Base-by-base conservation (phyloP, 1,284 basidiomycete species). In the Microbotryomycetes sp. region DNA sequence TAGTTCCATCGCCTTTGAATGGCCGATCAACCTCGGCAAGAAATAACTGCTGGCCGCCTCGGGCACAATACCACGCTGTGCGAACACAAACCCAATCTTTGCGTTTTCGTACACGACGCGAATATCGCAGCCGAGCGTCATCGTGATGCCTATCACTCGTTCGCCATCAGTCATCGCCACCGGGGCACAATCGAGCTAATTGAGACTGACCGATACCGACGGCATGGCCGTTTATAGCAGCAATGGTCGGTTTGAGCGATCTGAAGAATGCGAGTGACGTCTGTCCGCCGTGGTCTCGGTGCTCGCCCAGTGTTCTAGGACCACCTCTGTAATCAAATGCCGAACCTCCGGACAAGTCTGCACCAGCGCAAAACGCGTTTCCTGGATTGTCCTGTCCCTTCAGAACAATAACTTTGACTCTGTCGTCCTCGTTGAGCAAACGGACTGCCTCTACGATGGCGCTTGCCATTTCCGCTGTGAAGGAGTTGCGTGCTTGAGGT, bases 1-100 rank as follows among this genome's bases (percentile, higher is more conserved):
- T 13, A 62, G 47, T 23, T 52, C 56, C 28, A 62, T 51, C n/a
- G 60, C 60, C 5, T 35, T 21, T 2, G 60, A 58, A 27, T 58
- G 56, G 11, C 60, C 60, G 28, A 62, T 52, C 2, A 62, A 30
- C n/a, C 54, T 53, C 6, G 60, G 60, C 45, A 62, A 50, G 28
- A 58, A 62, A 31, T 50, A 62, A 6, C 41, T 48, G 6, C 41
- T 53, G 4, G 52, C 60, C 11, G 60, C 60, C 23, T 62, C 60
- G 11, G 56, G 50, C 4, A 62, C 52, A 35, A 62, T 54, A 1
- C 60, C 60, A 11, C 60, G 51, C 28, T 57, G 29, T 3, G 29
- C 60, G n/a, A 62, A 62, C 15, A 62, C 60, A 24, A 62, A 58
- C 2, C 60, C 60, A 28, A 62, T 54, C 46, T 62, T 62, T 5